Conservation (phyloP, 2,329 filamentous ascomycete species). For the Trichoderma sp. region DNA sequence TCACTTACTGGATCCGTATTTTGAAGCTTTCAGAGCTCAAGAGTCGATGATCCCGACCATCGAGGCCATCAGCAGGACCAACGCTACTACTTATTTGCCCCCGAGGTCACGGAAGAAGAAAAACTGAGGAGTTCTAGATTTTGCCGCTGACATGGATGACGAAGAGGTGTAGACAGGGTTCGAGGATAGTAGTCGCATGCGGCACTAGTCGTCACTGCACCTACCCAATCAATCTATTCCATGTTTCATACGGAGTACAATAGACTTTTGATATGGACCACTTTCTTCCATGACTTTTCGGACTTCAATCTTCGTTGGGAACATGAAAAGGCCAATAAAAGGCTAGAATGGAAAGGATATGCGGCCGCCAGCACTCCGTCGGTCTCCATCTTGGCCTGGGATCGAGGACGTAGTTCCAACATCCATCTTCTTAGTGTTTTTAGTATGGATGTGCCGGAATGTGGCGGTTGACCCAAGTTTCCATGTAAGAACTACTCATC, state of each 20-base stretch:
- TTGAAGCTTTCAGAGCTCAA: not conserved
- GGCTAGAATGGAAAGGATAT: not conserved
- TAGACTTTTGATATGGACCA: not conserved
- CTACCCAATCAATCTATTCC: not conserved
- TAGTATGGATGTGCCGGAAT: not conserved
- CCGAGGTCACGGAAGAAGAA: not conserved
- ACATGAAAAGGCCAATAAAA: not conserved
- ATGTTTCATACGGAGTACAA: not conserved
- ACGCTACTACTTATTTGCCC: not conserved
- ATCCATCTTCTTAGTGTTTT: not conserved
- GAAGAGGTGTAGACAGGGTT: not conserved
- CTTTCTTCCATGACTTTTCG: not conserved
- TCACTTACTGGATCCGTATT: not conserved
- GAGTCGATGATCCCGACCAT: not conserved
- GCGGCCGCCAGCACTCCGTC: not conserved
- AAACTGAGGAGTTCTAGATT: not conserved
- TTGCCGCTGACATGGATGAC: slow-evolving; percentile 5
- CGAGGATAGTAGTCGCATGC: not conserved
- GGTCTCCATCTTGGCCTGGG: not conserved
- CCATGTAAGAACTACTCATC: too few species aligned
- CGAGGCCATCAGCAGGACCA: not conserved
- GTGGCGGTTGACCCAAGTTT: not conserved
- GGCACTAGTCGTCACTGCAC: not conserved
- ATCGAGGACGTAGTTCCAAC: not conserved
- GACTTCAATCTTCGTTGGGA: not conserved